These are phyloP conservation scores for Penicillium malachiteum DNA, from an alignment of 495 filamentous ascomycete species.

Conservation along the genomic window DNA sequence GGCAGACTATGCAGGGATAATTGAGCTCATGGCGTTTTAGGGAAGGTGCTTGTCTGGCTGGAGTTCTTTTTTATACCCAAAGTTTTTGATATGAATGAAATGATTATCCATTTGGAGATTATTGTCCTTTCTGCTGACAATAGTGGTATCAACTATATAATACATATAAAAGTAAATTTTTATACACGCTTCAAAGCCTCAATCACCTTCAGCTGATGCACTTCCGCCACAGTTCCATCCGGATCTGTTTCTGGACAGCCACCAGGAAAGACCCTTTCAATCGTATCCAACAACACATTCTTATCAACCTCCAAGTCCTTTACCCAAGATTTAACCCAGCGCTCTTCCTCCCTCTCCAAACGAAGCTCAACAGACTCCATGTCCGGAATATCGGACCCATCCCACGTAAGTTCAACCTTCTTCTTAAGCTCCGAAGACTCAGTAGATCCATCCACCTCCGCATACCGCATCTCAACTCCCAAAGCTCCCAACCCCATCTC, in stretches of 20 bases:
- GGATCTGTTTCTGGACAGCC: slow-evolving; percentile 9
- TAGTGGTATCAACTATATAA: background rate
- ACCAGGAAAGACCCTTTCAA: slow-evolving; percentile 33
- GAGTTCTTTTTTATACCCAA: slow-evolving; percentile 23
- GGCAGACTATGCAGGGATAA: slow-evolving; percentile 71
- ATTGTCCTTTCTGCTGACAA: background rate
- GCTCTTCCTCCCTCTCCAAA: slow-evolving; percentile 23
- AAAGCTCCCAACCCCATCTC: slow-evolving; percentile 62
- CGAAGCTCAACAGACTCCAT: slow-evolving; percentile 39
- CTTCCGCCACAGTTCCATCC: slow-evolving; percentile 21
- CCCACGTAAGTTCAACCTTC: slow-evolving; percentile 55
- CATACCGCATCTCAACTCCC: slow-evolving; percentile 58
- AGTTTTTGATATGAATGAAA: slow-evolving; percentile 13
- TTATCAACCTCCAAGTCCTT: slow-evolving; percentile 15
- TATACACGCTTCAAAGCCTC: slow-evolving; percentile 13
- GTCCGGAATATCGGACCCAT: slow-evolving; percentile 48
- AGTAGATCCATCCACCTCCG: background rate
- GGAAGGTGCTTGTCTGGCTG: slow-evolving; percentile 15
- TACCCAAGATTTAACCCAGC: slow-evolving; percentile 38
- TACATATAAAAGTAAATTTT: background rate
- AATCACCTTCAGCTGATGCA: slow-evolving; percentile 25
- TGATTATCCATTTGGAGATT: background rate
- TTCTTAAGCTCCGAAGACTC: slow-evolving; percentile 16
- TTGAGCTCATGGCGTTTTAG: slow-evolving; percentile 17
- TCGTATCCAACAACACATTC: slow-evolving; percentile 31